phyloP scores from a whole-genome alignment of 495 filamentous ascomycete species.

The Evernia prunastri region DNA sequence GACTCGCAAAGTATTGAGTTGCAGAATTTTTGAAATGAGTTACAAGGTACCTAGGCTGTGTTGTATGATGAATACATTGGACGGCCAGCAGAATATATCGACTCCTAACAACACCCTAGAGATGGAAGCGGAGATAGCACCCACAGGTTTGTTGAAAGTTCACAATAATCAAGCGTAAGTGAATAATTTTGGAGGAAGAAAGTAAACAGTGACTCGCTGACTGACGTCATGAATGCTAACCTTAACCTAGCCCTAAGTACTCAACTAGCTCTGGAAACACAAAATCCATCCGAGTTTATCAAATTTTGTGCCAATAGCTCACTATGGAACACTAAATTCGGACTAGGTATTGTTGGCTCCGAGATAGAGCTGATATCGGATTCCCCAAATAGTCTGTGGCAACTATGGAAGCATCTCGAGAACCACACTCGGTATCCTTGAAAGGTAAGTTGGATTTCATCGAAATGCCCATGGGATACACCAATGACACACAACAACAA shows the following conservation, averaged over 20 bases:
- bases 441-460: constrained; percentile 54
- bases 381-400: not conserved
- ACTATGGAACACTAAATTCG: not conserved
- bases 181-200: not conserved
- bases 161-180: not conserved
- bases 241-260: not conserved
- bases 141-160: not conserved
- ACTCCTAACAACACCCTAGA: not conserved
- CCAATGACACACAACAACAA: constrained; percentile 32
- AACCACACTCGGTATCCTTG: constrained; percentile 76
- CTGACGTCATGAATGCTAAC: not conserved
- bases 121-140: not conserved
- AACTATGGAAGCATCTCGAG: constrained; percentile 39
- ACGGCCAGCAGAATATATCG: not conserved
- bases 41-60: not conserved
- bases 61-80: not conserved
- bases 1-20: not conserved
- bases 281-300: not conserved
- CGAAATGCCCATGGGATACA: not conserved
- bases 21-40: not conserved
- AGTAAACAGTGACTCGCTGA: not conserved
- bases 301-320: not conserved
- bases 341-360: not conserved
- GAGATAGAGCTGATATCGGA: not conserved
- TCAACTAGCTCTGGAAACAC: no score